Conservation (phyloP, 805 yeast genomes). For the Sungouiozyma ichnusensis region DNA sequence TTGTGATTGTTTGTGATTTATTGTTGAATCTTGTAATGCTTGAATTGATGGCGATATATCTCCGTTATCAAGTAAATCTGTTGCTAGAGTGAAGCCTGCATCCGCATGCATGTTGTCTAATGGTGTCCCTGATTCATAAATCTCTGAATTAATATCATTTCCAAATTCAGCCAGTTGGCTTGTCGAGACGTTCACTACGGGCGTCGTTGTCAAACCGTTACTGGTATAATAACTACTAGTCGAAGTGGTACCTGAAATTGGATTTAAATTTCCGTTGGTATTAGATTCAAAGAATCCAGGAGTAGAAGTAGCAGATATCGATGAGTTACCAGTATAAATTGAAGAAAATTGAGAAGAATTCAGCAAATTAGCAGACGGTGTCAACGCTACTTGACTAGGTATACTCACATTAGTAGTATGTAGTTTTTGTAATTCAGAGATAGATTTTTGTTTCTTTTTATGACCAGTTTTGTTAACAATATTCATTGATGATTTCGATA, state of each 20-base stretch:
- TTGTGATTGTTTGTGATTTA: neutral
- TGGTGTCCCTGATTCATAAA: neutral
- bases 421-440: constrained; percentile 15
- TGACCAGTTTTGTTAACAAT: constrained; percentile 11
- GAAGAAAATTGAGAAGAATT: neutral
- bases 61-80: neutral
- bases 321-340: neutral
- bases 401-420: constrained; percentile 1
- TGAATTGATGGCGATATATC: neutral
- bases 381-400: constrained; percentile 4
- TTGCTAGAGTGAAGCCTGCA: neutral
- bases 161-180: neutral
- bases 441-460: constrained; percentile 25
- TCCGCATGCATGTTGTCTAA: neutral
- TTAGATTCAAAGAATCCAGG: neutral
- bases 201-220: neutral
- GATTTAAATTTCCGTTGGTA: neutral
- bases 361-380: constrained; percentile 4
- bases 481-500: neutral
- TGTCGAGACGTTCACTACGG: neutral
- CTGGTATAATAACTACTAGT: neutral
- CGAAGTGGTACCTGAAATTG: neutral
- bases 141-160: neutral
- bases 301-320: neutral
- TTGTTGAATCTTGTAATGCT: neutral